Conservation (phyloP, 139 green algal species). For the Edaphochlamys debaryana region DNA sequence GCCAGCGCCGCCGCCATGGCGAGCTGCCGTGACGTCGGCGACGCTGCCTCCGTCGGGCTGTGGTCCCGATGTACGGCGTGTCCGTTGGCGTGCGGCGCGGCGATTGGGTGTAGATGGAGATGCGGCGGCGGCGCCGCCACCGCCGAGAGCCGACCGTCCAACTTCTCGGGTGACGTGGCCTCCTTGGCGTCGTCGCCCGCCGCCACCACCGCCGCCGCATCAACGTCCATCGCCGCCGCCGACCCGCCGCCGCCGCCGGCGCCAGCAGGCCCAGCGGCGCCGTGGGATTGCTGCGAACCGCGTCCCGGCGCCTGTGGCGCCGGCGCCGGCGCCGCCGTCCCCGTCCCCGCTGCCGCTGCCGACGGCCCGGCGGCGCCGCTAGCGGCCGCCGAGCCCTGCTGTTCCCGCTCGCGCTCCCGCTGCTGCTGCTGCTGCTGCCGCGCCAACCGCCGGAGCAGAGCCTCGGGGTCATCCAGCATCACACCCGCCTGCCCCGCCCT, state of each 20-base stretch:
- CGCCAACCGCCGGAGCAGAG: not conserved
- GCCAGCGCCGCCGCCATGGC: too few relatives aligned
- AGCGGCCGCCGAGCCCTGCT: not conserved
- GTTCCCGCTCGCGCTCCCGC: not conserved
- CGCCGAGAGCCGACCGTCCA: not conserved
- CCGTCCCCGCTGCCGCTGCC: not conserved
- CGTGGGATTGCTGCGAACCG: too few relatives aligned
- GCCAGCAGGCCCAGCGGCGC: too few relatives aligned
- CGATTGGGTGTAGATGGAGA: too few relatives aligned
- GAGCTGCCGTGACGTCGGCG: too few relatives aligned
- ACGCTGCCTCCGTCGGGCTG: too few relatives aligned
- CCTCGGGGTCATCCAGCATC: conserved; percentile 20
- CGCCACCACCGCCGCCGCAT: not conserved
- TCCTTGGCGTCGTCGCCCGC: conserved; percentile 30
- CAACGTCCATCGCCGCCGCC: not conserved
- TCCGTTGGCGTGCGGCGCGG: too few relatives aligned
- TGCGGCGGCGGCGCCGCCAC: too few relatives aligned
- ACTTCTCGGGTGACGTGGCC: not conserved
- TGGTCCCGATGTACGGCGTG: too few relatives aligned
- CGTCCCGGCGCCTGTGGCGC: too few relatives aligned
- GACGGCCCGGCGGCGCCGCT: not conserved
- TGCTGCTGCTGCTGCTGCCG: conserved; percentile 1
- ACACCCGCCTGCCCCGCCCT: not conserved
- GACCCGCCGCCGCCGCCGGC: too few relatives aligned
- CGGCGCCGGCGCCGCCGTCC: not conserved